Base-by-base conservation (phyloP, 2,329 filamentous ascomycete genomes). In the Lecanoromycetidae sp. region DNA sequence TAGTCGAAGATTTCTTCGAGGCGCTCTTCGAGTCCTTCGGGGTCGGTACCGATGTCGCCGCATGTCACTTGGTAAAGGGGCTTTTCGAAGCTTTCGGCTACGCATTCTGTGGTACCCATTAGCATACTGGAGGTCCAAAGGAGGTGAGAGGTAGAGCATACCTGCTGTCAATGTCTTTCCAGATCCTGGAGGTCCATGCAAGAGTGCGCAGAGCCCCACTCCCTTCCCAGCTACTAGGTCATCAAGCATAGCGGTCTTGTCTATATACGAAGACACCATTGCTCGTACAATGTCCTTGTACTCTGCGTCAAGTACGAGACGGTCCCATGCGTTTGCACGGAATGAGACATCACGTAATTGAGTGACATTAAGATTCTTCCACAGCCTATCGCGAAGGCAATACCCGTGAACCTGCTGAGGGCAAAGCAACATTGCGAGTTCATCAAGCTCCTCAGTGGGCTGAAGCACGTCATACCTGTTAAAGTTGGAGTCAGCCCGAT, bases 331-430 rank as follows among this genome's bases (percentile, higher is more conserved):
- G 64, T 94, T 94, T 64, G 93, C 85, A 0, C 78, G 79, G 61
- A 94, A 91, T 1, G 84, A 78, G 57, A 94, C 94, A 0, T 87
- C 87, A 1, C 91, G 73, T 0, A 94, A 84, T 1, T 93, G 79
- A 0, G 87, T 88, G 1, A 87, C 80, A 39, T 93, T 81, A 7
- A 94, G 69, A 19, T 48, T 32, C 43, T 40, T 51, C 51, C 51
- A 53, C 19, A 44, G 33, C 47, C 57, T 56, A 33, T 50, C 51
- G 17, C 46, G 44, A 13, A 53, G 27, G 30, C 36, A 49, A 39
- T 49, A 53, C 8, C 45, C 51, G 40, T 49, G 48, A 12, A 51
- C 48, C n/a, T 44, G 40, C 37, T 55, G 52, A 7, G 58, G 58
- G 55, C 55, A 55, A 4, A 67, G 63, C 17, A 82, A 65, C 48